Evolutionary conservation across 2,329 filamentous ascomycete genomes (phyloP).

Genomic region (Paraphaeosphaeria sporulosa): DNA sequence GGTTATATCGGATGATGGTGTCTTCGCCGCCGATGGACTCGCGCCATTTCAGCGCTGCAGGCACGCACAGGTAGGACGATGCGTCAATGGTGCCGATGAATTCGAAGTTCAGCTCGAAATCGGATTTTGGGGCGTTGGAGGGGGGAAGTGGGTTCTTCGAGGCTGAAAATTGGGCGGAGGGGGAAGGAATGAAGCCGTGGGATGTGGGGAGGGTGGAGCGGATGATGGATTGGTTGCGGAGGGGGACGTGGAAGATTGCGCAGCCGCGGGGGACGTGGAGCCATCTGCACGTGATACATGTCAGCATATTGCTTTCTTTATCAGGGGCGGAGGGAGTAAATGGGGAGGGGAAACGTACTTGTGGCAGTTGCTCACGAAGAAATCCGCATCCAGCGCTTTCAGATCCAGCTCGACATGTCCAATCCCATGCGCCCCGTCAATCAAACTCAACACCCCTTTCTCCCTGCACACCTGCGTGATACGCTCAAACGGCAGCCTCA

Average conservation of each 20-base stretch:
- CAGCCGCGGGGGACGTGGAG: conserved; percentile 80
- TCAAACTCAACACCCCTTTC: conserved; percentile 72
- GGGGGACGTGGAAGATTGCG: conserved; percentile 80
- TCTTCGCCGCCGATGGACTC: conserved; percentile 76
- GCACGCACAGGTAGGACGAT: conserved; percentile 74
- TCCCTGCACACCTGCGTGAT: conserved; percentile 71
- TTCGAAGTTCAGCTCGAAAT: conserved; percentile 75
- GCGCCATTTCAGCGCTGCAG: conserved; percentile 76
- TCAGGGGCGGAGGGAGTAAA: too few species aligned
- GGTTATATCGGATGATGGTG: conserved; percentile 69
- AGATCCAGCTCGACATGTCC: conserved; percentile 81
- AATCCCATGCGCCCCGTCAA: conserved; percentile 87
- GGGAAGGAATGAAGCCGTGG: conserved; percentile 72
- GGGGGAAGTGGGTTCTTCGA: conserved; percentile 19
- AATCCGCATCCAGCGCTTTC: conserved; percentile 74
- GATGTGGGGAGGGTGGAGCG: conserved; percentile 79
- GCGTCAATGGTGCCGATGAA: conserved; percentile 80
- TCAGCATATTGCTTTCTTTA: too few species aligned
- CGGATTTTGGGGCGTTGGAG: conserved; percentile 55
- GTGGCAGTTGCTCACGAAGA: conserved; percentile 80
- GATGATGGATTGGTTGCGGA: conserved; percentile 77
- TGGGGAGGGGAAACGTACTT: conserved; percentile 30
- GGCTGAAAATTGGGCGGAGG: conserved; percentile 38
- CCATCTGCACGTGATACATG: conserved; percentile 64
- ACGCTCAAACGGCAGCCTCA: conserved; percentile 78